Evolutionary conservation across 192 early-diverging fungal species (phyloP), one percentile per base, ranked within the genome.

Genomic region (Linnemannia exigua): DNA sequence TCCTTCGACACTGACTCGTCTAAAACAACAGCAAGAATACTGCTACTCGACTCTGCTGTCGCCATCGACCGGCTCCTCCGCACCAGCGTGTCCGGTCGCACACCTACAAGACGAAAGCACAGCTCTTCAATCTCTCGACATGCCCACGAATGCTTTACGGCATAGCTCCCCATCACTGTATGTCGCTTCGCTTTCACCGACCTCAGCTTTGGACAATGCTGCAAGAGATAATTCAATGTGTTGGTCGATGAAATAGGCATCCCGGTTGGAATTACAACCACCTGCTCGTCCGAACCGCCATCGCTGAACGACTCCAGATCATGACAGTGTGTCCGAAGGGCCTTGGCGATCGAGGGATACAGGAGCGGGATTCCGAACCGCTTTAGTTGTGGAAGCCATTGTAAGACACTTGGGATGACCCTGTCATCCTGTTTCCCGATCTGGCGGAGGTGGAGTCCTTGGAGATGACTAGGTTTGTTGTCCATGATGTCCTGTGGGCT

Each of bases 401-500:
- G 52, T 16, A 54, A 25, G 7, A 54, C 7, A 1, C 2, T n/a
- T 16, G 52, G 52, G 8, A 54, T 54, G 7, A 54, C 25, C 52
- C 6, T 54, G 52, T 54, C 52, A 9, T 54, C 52, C 52, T 54
- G 52, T 54, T 54, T 54, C 52, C 52, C 52, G 52, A 54, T 54
- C n/a, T 54, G 52, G 22, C 52, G 52, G 22, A 54, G 52, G 11
- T 54, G 52, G 2, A 54, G 6, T n/a, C 52, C 52, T 11, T 54
- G 52, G 22, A 54, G 52, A 17, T 25, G 52, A 6, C 52, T 54
- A 25, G 52, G 52, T 6, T 54, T n/a, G n/a, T 54, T 54, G 52
- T 54, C 52, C 52, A 54, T 54, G n/a, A 54, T 54, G 25, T 54
- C 52, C 52, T 54, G 52, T 54, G 52, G 52, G n/a, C 52, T 54